Evolutionary conservation across 192 early-diverging fungal genomes (phyloP), one percentile per base, ranked within the genome.

Genomic region (Backusella liffmaniae): DNA sequence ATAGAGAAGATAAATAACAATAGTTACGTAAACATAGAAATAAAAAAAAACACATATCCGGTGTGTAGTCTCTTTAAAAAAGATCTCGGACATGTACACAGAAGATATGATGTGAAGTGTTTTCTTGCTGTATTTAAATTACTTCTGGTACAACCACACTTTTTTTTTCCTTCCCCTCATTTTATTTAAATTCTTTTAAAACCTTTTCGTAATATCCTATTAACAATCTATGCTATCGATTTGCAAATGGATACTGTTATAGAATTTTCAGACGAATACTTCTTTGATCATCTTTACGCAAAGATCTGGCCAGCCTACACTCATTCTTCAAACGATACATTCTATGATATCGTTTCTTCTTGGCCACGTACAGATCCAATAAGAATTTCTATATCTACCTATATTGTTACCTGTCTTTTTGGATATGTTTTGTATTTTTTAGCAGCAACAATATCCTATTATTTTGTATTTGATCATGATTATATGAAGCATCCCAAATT

Each of bases 401-500:
- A 90, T 23, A 94, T 96, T 46, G 93, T 95, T 81, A 84, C 82
- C 59, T 39, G 92, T 23, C 91, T 93, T 30, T 85, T 97, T 34
- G 91, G 90, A 72, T 72, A 93, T 34, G 78, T 94, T 59, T 89
- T 93, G 75, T 99, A 99, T 79, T 92, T 97, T 73, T 69, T 80
- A 72, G 88, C 92, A 36, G 91, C 95, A 0, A 83, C 88, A 0
- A 76, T 95, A 36, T 93, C 94, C 66, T 99, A 96, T 85, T 88
- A 86, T 77, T 82, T 94, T 26, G 82, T 98, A 29, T 99, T 94
- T 84, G 96, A 99, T 81, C 89, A 94, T 75, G 88, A 90, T 36
- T 90, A 92, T 32, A 89, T 92, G 86, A 91, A 94, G 82, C 96
- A 99, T 79, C 96, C 96, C 39, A 97, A 97, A 81, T 97, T 90